Percentiles rank a stretch among this genome's conserved stretches.
Evolutionary conservation across 345 rosid species (phyloP).

Genomic region (Hibiscus trionum): DNA sequence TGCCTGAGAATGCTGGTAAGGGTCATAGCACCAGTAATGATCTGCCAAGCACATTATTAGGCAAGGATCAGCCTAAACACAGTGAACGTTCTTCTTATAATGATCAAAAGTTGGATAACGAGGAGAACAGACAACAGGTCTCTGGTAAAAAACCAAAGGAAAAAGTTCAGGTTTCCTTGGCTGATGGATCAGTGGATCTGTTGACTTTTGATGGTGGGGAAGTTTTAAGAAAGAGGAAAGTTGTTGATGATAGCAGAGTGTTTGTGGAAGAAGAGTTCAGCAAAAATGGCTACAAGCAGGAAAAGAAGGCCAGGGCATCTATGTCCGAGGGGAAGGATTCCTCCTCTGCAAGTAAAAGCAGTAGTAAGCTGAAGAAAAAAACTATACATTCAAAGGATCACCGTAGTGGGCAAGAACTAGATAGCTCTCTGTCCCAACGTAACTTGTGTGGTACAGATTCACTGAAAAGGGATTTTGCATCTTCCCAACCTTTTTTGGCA

Average conservation of each 20-base stretch:
- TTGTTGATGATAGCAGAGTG: conserved; percentile 33
- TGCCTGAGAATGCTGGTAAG: conserved; percentile 39
- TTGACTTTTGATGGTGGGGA: conserved; percentile 36
- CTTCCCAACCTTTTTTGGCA: conserved; percentile 40
- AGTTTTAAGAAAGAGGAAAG: conserved; percentile 49
- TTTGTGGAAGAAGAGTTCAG: conserved; percentile 35
- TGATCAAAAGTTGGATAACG: conserved; percentile 31
- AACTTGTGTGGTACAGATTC: conserved; percentile 40
- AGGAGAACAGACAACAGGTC: conserved; percentile 27
- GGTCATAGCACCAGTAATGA: conserved; percentile 43
- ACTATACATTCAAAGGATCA: conserved; percentile 33
- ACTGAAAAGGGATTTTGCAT: conserved; percentile 43
- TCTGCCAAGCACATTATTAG: conserved; percentile 32
- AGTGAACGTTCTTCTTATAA: conserved; percentile 28
- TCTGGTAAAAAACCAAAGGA: conserved; percentile 43
- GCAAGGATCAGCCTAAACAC: conserved; percentile 36
- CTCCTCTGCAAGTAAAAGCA: conserved; percentile 45
- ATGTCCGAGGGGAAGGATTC: conserved; percentile 48
- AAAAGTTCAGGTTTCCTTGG: conserved; percentile 23
- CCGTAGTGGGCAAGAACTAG: conserved; percentile 1
- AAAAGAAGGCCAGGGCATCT: conserved; percentile 53
- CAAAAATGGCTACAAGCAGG: conserved; percentile 44
- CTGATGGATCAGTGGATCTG: conserved; percentile 38
- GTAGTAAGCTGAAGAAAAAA: conserved; percentile 45
- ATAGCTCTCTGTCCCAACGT: too few relatives aligned